Conservation (phyloP, 345 rosid species). For the Luvunga scandens region DNA sequence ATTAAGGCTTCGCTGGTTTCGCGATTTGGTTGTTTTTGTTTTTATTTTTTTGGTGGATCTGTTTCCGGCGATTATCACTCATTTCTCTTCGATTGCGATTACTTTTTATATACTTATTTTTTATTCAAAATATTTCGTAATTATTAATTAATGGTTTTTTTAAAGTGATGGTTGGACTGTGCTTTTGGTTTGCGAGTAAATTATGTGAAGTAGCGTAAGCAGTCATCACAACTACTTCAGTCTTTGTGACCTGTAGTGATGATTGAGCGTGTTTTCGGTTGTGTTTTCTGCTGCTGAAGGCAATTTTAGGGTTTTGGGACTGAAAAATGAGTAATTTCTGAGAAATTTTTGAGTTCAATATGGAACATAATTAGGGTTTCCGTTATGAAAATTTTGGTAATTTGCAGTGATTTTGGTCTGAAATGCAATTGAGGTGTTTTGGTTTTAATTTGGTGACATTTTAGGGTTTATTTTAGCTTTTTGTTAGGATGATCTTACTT, state of each 20-base stretch:
- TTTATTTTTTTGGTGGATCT: neutral
- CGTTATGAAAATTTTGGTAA: neutral
- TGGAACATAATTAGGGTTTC: conserved; percentile 2
- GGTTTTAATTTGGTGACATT: neutral
- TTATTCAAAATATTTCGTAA: neutral
- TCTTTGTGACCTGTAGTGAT: neutral
- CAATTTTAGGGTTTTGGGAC: neutral
- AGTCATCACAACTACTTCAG: neutral
- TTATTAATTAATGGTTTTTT: neutral
- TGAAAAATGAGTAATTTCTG: neutral
- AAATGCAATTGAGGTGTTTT: neutral
- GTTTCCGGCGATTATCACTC: neutral
- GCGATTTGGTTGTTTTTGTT: neutral
- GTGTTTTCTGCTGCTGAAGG: neutral
- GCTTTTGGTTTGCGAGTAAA: neutral
- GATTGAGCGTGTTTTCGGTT: neutral
- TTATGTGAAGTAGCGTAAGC: neutral
- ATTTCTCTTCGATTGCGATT: neutral
- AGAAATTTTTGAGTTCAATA: neutral
- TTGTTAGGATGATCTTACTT: neutral
- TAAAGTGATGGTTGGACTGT: neutral
- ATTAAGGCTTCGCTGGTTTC: neutral
- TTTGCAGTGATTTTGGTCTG: neutral
- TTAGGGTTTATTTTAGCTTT: neutral
- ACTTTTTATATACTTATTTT: neutral